Evolutionary conservation across 2,329 filamentous ascomycete species (phyloP), one percentile per base, ranked within the genome.

Genomic region (Westerdykella aurantiaca): DNA sequence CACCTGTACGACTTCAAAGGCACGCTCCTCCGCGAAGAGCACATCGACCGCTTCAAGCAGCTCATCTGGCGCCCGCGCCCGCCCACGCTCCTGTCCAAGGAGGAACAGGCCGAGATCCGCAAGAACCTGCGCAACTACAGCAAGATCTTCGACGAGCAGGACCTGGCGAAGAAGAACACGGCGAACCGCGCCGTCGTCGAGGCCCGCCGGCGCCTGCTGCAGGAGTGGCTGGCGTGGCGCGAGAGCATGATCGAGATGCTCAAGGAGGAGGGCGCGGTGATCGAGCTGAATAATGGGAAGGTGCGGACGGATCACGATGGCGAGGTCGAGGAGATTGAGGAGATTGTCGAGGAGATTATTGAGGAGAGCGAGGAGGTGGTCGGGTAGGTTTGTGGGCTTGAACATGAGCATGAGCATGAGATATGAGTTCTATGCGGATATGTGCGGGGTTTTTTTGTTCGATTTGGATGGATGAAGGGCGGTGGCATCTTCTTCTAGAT

Each of bases 51-150:
- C 71, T 97, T 98, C 81, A 96, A 96, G 80, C 93, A 98, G 71
- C 88, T 90, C 72, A 71, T 87, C 51, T 98, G 93, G 93, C 86
- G 93, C 37, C 93, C 93, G 16, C 86, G 93, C 35, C 93, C 93
- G 16, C 69, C 87, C 6, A 93, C 88, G n/a, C 81, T 98, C 50
- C 85, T 98, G 45, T 83, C 80, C 69, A 95, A 95, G 74, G 91
- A 97, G 51, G 91, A 98, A 76, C 93, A 97, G 76, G 95, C 96
- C 78, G 80, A 86, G 62, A 88, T 97, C 62, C 91, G 94, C 75
- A 96, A 95, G 81, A 98, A 96, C 72, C 83, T 98, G 43, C 87
- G 91, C 57, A 93, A 97, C 71, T 98, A 96, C 81, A 88, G 84
- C 69, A 87, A 88, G 66, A 77, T 86, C 53, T 98, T 98, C 69